Percentiles rank a stretch among this genome's conserved stretches.
These are phyloP conservation scores for Fusarium camptoceras DNA, from an alignment of 2,329 filamentous ascomycete species.

Conservation along the genomic window DNA sequence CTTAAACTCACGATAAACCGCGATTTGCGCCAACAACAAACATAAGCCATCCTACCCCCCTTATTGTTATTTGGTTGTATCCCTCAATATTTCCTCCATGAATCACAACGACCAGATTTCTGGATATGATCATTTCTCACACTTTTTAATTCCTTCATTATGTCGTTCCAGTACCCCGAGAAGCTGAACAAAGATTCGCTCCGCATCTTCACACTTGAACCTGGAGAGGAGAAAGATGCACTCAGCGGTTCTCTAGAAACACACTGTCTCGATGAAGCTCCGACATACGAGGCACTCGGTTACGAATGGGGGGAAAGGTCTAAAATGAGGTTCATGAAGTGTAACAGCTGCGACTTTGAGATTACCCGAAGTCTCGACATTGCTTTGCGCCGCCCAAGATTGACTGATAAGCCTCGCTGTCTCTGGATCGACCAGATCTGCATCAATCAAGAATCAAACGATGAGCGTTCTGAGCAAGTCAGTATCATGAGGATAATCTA, in stretches of 20 bases:
- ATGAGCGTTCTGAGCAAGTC: not conserved
- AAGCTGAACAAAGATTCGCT: not conserved
- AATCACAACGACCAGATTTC: too few species aligned
- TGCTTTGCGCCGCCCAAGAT: rapidly evolving
- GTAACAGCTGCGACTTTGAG: rapidly evolving
- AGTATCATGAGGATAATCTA: not conserved
- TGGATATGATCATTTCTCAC: too few species aligned
- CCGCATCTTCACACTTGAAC: rapidly evolving
- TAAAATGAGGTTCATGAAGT: rapidly evolving
- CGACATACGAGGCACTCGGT: not conserved
- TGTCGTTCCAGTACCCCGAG: not conserved
- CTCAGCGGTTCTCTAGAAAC: rapidly evolving
- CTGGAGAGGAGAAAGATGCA: rapidly evolving
- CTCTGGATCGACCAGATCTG: not conserved
- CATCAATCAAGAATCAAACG: not conserved
- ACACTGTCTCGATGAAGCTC: rapidly evolving
- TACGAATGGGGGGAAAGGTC: not conserved
- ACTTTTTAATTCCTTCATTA: rapidly evolving
- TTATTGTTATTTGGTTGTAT: too few species aligned
- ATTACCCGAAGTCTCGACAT: rapidly evolving
- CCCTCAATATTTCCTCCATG: too few species aligned
- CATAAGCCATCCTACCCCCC: too few species aligned
- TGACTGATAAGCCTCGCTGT: rapidly evolving
- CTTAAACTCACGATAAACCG: too few species aligned
- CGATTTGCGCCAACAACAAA: too few species aligned